Percentiles rank a stretch among this genome's conserved stretches.
phyloP scores from a whole-genome alignment of 2,329 filamentous ascomycete genomes.

The Falciphora oryzae region DNA sequence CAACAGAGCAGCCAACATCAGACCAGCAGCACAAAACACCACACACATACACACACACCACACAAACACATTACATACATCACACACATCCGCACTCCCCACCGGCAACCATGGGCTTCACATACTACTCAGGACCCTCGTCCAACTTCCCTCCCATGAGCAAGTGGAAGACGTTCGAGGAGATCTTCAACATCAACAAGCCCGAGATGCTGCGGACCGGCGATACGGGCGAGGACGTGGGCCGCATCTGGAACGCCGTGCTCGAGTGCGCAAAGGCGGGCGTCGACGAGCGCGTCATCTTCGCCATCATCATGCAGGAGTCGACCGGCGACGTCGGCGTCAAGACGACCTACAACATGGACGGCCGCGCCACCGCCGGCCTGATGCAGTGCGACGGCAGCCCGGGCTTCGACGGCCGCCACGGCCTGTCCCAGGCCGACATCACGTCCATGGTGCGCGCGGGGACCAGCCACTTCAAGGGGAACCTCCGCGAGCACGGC shows the following conservation, averaged over 20 bases:
- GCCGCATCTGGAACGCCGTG: slow-evolving; percentile 28
- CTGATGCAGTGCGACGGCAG: slow-evolving; percentile 33
- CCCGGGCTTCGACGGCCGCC: slow-evolving; percentile 27
- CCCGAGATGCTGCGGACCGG: slow-evolving; percentile 25
- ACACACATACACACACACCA: neutral
- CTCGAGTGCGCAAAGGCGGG: slow-evolving; percentile 24
- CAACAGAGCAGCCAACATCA: neutral
- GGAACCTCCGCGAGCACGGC: slow-evolving; percentile 22
- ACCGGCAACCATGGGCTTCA: slow-evolving; percentile 10
- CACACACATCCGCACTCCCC: no score
- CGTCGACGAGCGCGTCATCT: slow-evolving; percentile 31
- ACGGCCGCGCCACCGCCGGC: slow-evolving; percentile 29
- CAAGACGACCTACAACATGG: slow-evolving; percentile 26
- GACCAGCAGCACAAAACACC: neutral
- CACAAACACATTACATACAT: neutral
- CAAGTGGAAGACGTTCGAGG: slow-evolving; percentile 28
- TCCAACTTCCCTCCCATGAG: slow-evolving; percentile 25
- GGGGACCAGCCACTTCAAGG: slow-evolving; percentile 23
- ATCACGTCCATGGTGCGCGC: slow-evolving; percentile 28
- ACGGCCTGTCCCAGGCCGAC: slow-evolving; percentile 26
- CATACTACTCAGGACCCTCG: slow-evolving; percentile 15
- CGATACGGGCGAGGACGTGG: slow-evolving; percentile 26
- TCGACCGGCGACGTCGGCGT: slow-evolving; percentile 33
- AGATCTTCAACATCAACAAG: slow-evolving; percentile 31
- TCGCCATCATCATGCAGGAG: slow-evolving; percentile 37